Evolutionary conservation across 306 rosid genomes (phyloP), one percentile per base, ranked within the genome.

Genomic region (Fragaria ananassa): DNA sequence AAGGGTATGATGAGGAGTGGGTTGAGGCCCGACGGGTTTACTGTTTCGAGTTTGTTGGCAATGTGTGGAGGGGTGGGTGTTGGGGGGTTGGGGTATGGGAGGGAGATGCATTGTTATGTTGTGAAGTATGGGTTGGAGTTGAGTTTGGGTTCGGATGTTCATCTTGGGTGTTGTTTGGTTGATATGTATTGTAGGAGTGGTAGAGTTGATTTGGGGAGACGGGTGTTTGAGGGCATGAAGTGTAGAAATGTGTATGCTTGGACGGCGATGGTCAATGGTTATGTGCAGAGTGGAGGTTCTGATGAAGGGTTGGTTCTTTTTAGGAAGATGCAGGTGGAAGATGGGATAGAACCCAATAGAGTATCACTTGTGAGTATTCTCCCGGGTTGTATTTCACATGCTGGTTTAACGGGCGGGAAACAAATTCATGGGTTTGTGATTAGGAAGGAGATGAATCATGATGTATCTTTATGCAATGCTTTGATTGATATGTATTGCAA

Each of bases 181-280:
- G 97, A 93, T 80, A 88, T 91, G 93, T 91, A 91, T 83, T 87
- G 89, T 11, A 89, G 87, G 83, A 81, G 85, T 80, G 47, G 72
- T 19, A 88, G 81, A 62, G 50, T 86, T 79, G 78, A 50, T 77
- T 74, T 61, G 3, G 81, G 91, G 29, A 86, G 92, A 62, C 65
- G 82, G 72, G 91, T 91, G 8, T 93, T 93, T 77, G 88, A 87
- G 50, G 89, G 68, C 50, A 89, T 89, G 88, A 87, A 61, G 79
- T 74, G 81, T 74, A 87, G 83, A 82, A 93, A 91, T 50, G 78
- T 93, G 1, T 86, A 80, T 70, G 89, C 82, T 34, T 93, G 96
- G 97, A 91, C 93, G 8, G 91, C 96, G 1, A 88, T 93, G 87
- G 81, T 90, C 34, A 90, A 89, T 63, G 87, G 92, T 68, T 88